Evolutionary conservation across 2,329 filamentous ascomycete genomes (phyloP).

Genomic region (Xylariomycetidae sp.): DNA sequence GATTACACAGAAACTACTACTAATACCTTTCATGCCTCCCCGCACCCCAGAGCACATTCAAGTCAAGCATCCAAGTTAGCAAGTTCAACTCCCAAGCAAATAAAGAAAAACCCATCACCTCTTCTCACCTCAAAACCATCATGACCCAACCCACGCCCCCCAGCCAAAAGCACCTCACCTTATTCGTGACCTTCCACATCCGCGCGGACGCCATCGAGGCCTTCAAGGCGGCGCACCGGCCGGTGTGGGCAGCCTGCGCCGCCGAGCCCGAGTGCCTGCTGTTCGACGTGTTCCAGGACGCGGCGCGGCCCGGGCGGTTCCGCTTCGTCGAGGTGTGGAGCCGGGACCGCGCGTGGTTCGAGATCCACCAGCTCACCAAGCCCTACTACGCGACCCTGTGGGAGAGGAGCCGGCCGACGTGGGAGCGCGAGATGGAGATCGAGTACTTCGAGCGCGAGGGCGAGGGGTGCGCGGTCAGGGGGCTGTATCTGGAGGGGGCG

Average conservation of each 20-base stretch:
- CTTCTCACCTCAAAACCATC: too few relatives aligned
- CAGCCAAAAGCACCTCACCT: slow-evolving; percentile 9
- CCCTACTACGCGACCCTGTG: slow-evolving; percentile 9
- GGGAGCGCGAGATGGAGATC: slow-evolving; percentile 5
- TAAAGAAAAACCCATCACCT: too few relatives aligned
- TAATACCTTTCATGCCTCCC: too few relatives aligned
- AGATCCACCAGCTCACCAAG: slow-evolving; percentile 9
- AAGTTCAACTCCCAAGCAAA: too few relatives aligned
- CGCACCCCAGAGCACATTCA: too few relatives aligned
- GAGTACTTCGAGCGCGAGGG: slow-evolving; percentile 10
- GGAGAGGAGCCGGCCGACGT: slow-evolving; percentile 7
- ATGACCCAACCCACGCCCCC: too few relatives aligned
- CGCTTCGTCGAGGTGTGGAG: slow-evolving; percentile 11
- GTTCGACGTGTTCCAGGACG: slow-evolving; percentile 12
- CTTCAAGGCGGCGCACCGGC: slow-evolving; percentile 11
- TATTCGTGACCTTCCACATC: slow-evolving; percentile 10
- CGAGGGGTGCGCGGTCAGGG: slow-evolving; percentile 3
- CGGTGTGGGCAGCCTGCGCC: slow-evolving; percentile 9
- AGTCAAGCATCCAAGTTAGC: too few relatives aligned
- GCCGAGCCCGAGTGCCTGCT: slow-evolving; percentile 9
- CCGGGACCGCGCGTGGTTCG: slow-evolving; percentile 8
- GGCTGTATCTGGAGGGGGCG: slow-evolving; percentile 2
- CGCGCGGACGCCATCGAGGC: slow-evolving; percentile 4
- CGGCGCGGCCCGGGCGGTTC: slow-evolving; percentile 5
- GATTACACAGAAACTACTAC: too few relatives aligned